Evolutionary conservation across 768 basidiomycete species (phyloP), one percentile per base, ranked within the genome.

Genomic region (Nidularia sp.): DNA sequence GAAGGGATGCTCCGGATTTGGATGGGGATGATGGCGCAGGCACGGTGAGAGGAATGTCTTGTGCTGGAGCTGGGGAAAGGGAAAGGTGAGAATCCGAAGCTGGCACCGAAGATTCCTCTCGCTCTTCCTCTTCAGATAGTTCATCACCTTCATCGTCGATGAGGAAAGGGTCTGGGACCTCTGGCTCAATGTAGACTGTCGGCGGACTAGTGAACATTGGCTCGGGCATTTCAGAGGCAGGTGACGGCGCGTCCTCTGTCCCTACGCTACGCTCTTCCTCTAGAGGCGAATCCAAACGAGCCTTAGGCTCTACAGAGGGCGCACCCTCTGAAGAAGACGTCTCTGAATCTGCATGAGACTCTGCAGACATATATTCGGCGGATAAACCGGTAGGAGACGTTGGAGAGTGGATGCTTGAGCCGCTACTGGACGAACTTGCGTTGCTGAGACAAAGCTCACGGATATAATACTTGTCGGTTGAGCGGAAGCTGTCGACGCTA

Each of bases 151-250:
- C 73, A 53, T 81, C 82, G 57, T 85, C 85, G 34, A 83, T 68
- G 47, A 85, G 70, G 70, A 84, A 86, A 1, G 83, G 82, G 64
- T 88, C 74, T 12, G 81, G 80, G 4, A 75, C 74, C 51, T 78
- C 77, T 41, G 75, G 72, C 60, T 79, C 79, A 42, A 72, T 54
- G 34, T 55, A 60, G 51, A 62, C 63, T 43, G 57, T 51, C 32
- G 68, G 63, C 18, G 65, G 66, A 48, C 63, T 67, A 29, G 60
- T 60, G 49, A 60, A 60, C 57, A 60, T 58, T 31, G 66, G 58
- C 51, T 65, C 63, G 35, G 59, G 22, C 22, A 18, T 10, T 8
- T 7, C 8, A 45, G 44, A 22, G 44, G 8, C 49, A 34, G 50
- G 47, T 47, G 55, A 47, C 45, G 45, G 34, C 13, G 43, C 45